phyloP scores from a whole-genome alignment of 1,139 yeast species.

The Candida smagusa region DNA sequence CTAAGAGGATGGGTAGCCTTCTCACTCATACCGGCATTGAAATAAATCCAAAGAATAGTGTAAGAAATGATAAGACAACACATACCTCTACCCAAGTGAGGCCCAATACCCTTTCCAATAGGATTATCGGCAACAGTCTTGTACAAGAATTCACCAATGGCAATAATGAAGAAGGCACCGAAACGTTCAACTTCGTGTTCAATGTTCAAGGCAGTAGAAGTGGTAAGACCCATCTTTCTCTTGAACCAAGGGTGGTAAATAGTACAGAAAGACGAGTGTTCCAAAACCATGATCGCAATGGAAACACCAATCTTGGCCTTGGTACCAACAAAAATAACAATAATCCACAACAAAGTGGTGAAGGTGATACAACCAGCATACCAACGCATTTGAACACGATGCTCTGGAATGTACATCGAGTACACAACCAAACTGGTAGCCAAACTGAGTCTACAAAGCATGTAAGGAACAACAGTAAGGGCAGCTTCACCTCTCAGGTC shows the following conservation, averaged over 20 bases:
- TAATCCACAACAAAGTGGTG: conserved; percentile 43
- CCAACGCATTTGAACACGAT: conserved; percentile 48
- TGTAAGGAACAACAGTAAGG: conserved; percentile 44
- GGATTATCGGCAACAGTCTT: conserved; percentile 53
- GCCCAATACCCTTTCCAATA: conserved; percentile 46
- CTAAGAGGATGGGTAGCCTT: conserved; percentile 56
- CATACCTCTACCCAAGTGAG: conserved; percentile 46
- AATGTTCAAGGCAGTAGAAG: conserved; percentile 60
- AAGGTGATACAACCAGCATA: conserved; percentile 31
- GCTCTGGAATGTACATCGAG: conserved; percentile 52
- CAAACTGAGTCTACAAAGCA: conserved; percentile 42
- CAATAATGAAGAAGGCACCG: conserved; percentile 58
- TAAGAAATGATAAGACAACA: conserved; percentile 51
- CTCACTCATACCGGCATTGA: conserved; percentile 49
- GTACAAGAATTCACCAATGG: conserved; percentile 62
- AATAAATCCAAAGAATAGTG: conserved; percentile 51
- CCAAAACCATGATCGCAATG: conserved; percentile 40
- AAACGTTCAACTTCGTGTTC: conserved; percentile 67
- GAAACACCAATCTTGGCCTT: conserved; percentile 49
- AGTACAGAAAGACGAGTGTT: conserved; percentile 29
- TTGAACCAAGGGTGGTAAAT: conserved; percentile 51
- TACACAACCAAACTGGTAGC: conserved; percentile 38
- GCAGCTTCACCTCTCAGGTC: conserved; percentile 38
- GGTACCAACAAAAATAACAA: conserved; percentile 42
- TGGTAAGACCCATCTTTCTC: conserved; percentile 34